Conservation (phyloP, 192 early-diverging fungal species). For the Gamsiella multidivaricata region DNA sequence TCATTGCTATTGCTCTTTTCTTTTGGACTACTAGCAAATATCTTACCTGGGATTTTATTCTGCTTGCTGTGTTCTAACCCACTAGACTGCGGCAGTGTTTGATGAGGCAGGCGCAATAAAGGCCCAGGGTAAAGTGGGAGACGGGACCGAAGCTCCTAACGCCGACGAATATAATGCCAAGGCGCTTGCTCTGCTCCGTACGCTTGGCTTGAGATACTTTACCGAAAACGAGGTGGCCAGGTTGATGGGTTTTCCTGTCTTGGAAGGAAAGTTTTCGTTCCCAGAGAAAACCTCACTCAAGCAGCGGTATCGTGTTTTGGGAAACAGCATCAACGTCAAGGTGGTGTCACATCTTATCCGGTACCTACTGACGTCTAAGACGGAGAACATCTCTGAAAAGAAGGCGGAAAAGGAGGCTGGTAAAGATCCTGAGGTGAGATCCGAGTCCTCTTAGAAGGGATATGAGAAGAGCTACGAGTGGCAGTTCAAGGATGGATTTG, state of each 20-base stretch:
- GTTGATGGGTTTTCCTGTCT: constrained; percentile 82
- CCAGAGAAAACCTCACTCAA: constrained; percentile 70
- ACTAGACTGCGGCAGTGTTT: constrained; percentile 49
- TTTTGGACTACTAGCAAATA: background rate
- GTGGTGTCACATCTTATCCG: constrained; percentile 83
- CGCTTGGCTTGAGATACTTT: constrained; percentile 63
- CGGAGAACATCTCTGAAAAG: too few species aligned
- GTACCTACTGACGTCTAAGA: constrained; percentile 64
- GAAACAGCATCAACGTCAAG: constrained; percentile 90
- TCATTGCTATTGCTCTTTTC: background rate
- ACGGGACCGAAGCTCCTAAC: constrained; percentile 33
- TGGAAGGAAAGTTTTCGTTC: constrained; percentile 71
- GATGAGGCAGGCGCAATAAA: too few species aligned
- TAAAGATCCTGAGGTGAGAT: background rate
- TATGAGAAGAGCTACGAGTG: too few species aligned
- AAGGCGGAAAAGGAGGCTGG: background rate
- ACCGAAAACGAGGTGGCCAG: constrained; percentile 75
- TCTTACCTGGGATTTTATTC: background rate
- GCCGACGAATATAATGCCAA: constrained; percentile 36
- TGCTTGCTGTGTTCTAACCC: background rate
- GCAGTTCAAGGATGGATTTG: too few species aligned
- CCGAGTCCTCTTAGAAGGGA: background rate
- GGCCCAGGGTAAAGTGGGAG: too few species aligned
- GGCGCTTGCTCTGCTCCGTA: constrained; percentile 47
- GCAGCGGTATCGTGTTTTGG: constrained; percentile 88